Evolutionary conservation across 202 grass and related monocot species (phyloP).

Genomic region (Schoenoplectus tabernaemontani): DNA sequence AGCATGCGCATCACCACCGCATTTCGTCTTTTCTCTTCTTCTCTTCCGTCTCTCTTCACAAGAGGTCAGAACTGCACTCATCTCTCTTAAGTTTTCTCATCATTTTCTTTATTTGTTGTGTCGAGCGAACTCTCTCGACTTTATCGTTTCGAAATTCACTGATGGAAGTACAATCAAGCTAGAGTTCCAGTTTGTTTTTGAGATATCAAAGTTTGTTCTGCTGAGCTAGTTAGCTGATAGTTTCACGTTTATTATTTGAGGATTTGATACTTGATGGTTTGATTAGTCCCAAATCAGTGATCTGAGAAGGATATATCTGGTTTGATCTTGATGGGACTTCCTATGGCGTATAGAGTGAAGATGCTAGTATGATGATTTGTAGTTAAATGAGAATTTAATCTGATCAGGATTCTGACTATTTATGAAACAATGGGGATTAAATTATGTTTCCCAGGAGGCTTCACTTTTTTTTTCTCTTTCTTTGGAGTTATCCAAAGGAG

Average conservation of each 20-base stretch:
- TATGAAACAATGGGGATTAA: neutral
- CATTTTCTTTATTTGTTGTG: neutral
- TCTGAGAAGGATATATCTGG: neutral
- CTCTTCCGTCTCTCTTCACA: neutral
- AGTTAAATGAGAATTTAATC: neutral
- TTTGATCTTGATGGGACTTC: neutral
- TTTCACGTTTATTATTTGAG: neutral
- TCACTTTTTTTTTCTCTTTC: too few relatives aligned
- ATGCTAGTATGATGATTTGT: neutral
- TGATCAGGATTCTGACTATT: neutral
- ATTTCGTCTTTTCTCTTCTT: constrained; percentile 3
- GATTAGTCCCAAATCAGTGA: neutral
- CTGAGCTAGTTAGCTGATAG: neutral
- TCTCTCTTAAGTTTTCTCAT: neutral
- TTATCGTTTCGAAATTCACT: constrained; percentile 1
- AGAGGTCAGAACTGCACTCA: constrained; percentile 30
- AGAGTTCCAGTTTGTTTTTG: neutral
- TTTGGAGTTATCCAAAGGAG: too few relatives aligned
- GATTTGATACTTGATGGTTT: neutral
- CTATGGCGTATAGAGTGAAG: neutral
- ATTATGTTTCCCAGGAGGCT: too few relatives aligned
- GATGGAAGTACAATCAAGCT: neutral
- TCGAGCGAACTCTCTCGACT: too few relatives aligned
- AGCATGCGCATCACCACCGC: constrained; percentile 19
- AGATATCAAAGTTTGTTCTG: neutral